phyloP scores from a whole-genome alignment of 2,329 filamentous ascomycete genomes.

The Gyromitra esculenta region DNA sequence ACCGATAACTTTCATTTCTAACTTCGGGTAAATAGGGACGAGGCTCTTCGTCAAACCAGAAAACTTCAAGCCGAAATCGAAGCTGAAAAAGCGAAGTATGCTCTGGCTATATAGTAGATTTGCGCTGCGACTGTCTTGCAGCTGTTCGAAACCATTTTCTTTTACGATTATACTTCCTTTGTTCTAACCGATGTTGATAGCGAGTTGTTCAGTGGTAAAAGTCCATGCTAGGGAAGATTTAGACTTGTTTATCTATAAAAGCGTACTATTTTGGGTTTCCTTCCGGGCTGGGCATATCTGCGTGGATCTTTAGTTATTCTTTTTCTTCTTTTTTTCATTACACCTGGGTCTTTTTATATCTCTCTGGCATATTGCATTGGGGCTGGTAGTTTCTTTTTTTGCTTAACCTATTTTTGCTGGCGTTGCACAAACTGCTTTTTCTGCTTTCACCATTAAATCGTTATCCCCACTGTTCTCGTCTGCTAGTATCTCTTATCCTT shows the following conservation, averaged over 20 bases:
- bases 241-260: constrained; percentile 43
- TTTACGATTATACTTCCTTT: constrained; percentile 33
- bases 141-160: constrained; percentile 11
- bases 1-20: constrained; percentile 61
- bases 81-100: constrained; percentile 45
- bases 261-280: constrained; percentile 37
- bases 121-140: neutral
- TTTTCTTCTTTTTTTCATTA: constrained; percentile 10
- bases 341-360: constrained; percentile 22
- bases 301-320: constrained; percentile 19
- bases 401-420: constrained; percentile 26
- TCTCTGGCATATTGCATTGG: constrained; percentile 43
- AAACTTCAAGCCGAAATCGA: constrained; percentile 73
- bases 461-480: neutral
- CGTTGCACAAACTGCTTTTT: too few relatives aligned
- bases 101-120: constrained; percentile 33
- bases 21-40: constrained; percentile 66
- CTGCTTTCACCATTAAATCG: neutral
- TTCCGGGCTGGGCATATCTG: constrained; percentile 24
- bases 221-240: constrained; percentile 8
- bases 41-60: constrained; percentile 76
- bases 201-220: neutral
- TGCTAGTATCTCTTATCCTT: constrained; percentile 11
- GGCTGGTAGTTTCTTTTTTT: constrained; percentile 34
- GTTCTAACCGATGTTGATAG: constrained; percentile 7